Evolutionary conservation across 345 rosid genomes (phyloP), one percentile per base, ranked within the genome.

Genomic region (Populus deltoides): DNA sequence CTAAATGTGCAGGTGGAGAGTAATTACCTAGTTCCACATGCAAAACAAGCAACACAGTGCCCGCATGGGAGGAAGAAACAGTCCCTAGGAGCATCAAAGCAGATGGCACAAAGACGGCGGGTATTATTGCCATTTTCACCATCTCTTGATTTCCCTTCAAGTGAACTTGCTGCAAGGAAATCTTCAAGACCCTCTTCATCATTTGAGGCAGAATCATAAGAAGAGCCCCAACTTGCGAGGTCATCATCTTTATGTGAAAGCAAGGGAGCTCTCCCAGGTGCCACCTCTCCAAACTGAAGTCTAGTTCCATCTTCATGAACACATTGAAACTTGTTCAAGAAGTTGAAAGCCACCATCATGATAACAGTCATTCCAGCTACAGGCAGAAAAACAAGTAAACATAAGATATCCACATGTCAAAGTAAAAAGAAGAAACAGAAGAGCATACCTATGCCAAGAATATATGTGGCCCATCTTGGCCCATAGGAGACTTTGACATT

Each of bases 61-160:
- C 99, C 99, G 77, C 99, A 97, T 20, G 97, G 97, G 87, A 97
- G 98, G 86, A 97, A 96, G 85, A 94, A 97, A 86, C 99, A 94
- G 81, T 91, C 98, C 83, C 99, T 92, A 10, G 97, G 97, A 71
- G 97, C 99, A 85, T 97, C 99, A 79, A 86, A 97, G 88, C 99
- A 97, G 68, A 97, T 94, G 3, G 94, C 97, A 86, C 99, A 97
- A 38, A 94, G 97, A n/a, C 92, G 93, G 65, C 88, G 86, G 25
- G 96, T 97, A 78, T 87, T 88, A 78, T 89, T 92, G 73, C 83
- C 79, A 65, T 86, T 87, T 83, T 92, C 96, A 74, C 88, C 86
- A 55, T 90, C 94, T 69, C 81, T 86, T 76, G 69, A 72, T 62
- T 76, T 83, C 75, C 87, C 90, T 81, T 88, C 89, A 22, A 80